Evolutionary conservation across 805 yeast genomes (phyloP), one percentile per base, ranked within the genome.

Genomic region (Starmerella asiatica): DNA sequence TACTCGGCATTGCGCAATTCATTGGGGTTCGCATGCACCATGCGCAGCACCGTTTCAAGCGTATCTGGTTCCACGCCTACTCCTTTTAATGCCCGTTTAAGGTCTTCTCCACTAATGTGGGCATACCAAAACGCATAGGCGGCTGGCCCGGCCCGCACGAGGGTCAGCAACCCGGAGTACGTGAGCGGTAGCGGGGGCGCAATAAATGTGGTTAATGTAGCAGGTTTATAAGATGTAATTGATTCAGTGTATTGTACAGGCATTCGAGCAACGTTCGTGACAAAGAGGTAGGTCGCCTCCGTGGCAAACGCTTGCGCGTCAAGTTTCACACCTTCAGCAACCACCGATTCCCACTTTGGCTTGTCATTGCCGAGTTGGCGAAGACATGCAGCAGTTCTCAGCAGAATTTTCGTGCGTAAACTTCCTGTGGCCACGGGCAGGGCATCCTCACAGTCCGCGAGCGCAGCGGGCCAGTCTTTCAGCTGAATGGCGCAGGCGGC

Each of bases 11-110:
- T 53, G 26, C 39, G 27, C 14, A 19, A 27, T 15, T 12, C 5
- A n/a, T 38, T 37, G 16, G 45, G 43, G 29, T 41, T 27, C 9
- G 16, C n/a, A 19, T n/a, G 28, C 4, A 42, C 36, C 45, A 51
- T 36, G 7, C 29, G 27, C 39, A 37, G 34, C 14, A 51, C 6
- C 30, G 39, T 51, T 29, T 51, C 53, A 12, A 52, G 43, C 2
- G 48, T 45, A 3, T 44, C 46, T 1, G 56, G 54, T 39, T 52
- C 56, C 15, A 52, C 41, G 11, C 55, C 54, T 4, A 44, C 45
- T 4, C 33, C 26, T 3, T 19, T 17, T 30, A 44, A 45, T 9
- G 53, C 56, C 3, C n/a, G 16, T 16, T 24, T 19, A 7, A 52
- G 34, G 19, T 44, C 46, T 4, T 26, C 28, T 1, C 46, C 47